phyloP scores from a whole-genome alignment of 371 early-diverging fungal genomes.

The Circinella umbellata region DNA sequence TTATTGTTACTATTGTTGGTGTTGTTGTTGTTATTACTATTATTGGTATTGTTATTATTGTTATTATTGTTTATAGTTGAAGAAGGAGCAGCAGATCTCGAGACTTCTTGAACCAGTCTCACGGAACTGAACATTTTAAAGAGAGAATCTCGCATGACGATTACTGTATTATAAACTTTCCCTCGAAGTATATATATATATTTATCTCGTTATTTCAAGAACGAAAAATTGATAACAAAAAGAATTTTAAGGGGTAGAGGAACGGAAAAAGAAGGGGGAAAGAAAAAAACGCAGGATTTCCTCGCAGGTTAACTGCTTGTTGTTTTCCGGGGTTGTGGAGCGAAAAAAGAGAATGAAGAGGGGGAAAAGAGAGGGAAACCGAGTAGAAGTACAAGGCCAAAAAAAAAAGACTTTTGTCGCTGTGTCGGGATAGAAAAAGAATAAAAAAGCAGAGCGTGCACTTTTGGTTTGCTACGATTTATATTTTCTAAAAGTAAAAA shows the following conservation, averaged over 20 bases:
- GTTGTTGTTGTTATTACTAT: neutral
- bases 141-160: slow-evolving; percentile 32
- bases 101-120: slow-evolving; percentile 55
- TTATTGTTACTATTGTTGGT: neutral
- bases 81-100: slow-evolving; percentile 30
- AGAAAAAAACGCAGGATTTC: neutral
- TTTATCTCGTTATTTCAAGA: neutral
- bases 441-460: too few relatives aligned
- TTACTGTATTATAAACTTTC: neutral
- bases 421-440: neutral
- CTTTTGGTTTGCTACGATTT: neutral
- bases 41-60: neutral
- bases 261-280: neutral
- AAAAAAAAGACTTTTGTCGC: neutral
- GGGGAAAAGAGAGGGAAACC: neutral
- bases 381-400: neutral
- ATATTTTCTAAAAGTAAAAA: neutral
- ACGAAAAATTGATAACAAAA: neutral
- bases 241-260: neutral
- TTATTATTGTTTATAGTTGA: neutral
- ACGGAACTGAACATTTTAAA: slow-evolving; percentile 53
- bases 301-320: neutral
- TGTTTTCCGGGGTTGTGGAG: neutral
- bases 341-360: neutral
- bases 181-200: neutral